Base-by-base conservation (phyloP, 305 asterid species). In the Fraxinus sp. region DNA sequence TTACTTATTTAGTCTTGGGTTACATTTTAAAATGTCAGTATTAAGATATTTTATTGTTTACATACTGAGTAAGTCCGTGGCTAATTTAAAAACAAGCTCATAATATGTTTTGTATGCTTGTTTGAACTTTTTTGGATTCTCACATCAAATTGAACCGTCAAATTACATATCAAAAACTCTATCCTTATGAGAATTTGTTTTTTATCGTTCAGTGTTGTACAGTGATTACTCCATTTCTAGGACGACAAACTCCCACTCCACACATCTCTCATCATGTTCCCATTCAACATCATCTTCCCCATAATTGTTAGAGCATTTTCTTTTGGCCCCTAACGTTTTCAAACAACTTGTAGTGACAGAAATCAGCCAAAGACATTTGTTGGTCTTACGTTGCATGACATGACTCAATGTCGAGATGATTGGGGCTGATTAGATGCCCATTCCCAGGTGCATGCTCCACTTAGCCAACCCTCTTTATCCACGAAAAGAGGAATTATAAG, bases 341-440 rank as follows among this genome's bases (percentile, higher is more conserved):
- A 5, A 24, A 28, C 74, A 26, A 68, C 14, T 68, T 68, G 37
- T 28, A 3, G 74, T 64, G 74, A 26, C 74, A 68, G 30, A 68
- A 68, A 9, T 68, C 5, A 30, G 37, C 37, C 74, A 68, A 30
- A 30, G 39, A 26, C 4, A 30, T 68, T 68, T 68, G 74, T 26
- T 13, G 37, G 37, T 68, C 36, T 59, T 73, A 62, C 74, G 79
- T 36, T 66, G 46, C 75, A 1, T 39, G 78, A 74, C 83, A 78
- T 46, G 57, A 85, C 59, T 59, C 30, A 1, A 24, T 35, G 75
- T 74, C 82, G 10, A 10, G 74, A 78, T 78, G 87, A 74, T 74
- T 78, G 87, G 37, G 78, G 74, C 18, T 85, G 87, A 85, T 81
- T 85, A 81, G 87, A 81, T 74, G 87, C 81, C 87, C 85, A 81